phyloP scores from a whole-genome alignment of 805 yeast genomes.

The Spathaspora gorwiae region DNA sequence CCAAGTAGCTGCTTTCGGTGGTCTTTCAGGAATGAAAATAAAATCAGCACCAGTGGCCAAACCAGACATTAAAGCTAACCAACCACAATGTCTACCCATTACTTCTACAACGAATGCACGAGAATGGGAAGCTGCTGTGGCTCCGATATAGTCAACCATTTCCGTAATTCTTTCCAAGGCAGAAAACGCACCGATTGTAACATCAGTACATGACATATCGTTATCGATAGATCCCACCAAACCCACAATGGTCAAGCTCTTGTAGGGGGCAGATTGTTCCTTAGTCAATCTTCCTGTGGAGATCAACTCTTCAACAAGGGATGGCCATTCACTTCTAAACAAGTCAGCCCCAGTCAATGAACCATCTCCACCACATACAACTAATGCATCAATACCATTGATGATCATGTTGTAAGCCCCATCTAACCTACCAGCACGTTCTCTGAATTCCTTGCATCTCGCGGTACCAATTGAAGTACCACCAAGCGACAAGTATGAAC shows the following conservation, averaged over 20 bases:
- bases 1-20: constrained; percentile 64
- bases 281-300: constrained; percentile 40
- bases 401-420: constrained; percentile 64
- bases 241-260: constrained; percentile 65
- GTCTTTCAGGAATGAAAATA: constrained; percentile 76
- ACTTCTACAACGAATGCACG: constrained; percentile 83
- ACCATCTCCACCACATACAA: constrained; percentile 84
- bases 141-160: constrained; percentile 76
- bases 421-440: constrained; percentile 57
- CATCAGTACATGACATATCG: constrained; percentile 81
- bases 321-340: constrained; percentile 75
- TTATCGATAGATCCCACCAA: constrained; percentile 81
- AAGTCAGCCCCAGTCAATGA: constrained; percentile 79
- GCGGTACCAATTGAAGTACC: constrained; percentile 82
- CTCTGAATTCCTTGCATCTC: constrained; percentile 62
- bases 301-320: constrained; percentile 55
- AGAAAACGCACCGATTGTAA: constrained; percentile 80
- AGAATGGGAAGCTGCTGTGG: constrained; percentile 79
- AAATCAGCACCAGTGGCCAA: constrained; percentile 77
- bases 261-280: constrained; percentile 44
- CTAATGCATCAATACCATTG: constrained; percentile 71
- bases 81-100: constrained; percentile 89
- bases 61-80: constrained; percentile 82
- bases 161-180: constrained; percentile 70
- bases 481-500: constrained; percentile 66